Base-by-base conservation (phyloP, 116 monocot genomes). In the Posidonia oceanica region DNA sequence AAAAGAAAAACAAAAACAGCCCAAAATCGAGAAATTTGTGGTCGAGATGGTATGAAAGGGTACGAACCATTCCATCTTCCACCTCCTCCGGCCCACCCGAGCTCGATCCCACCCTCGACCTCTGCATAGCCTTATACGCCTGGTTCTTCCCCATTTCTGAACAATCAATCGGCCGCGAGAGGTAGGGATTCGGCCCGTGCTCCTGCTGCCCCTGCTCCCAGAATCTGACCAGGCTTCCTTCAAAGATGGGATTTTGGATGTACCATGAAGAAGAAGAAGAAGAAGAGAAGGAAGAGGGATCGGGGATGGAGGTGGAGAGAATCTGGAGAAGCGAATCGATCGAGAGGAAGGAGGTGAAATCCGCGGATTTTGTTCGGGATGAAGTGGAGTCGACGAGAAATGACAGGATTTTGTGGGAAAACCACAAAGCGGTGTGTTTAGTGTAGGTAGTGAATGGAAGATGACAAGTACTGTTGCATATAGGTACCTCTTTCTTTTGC, bases 31-130 rank as follows among this genome's bases (percentile, higher is more conserved):
- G n/a, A 54, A 4, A 8, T 38, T 38, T 4, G 29, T 22, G 15
- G 39, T 0, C 22, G 52, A 55, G 29, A 71, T 59, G 56, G 80
- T 75, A 77, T 79, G 91, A 76, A 91, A 91, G 72, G 89, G 87
- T 76, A 96, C 96, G 75, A 76, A 96, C 96, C 96, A 89, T 88
- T 82, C 96, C 91, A 69, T 96, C 96, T 73, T 96, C 88, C 66
- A 79, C 53, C 71, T 86, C 89, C 42, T 91, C 91, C 39, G 91
- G 87, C 15, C 79, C 91, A 20, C 82, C 95, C 23, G 91, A 81
- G 67, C 78, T 69, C 75, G 96, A 96, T 10, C 89, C 93, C 39
- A 96, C 44, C 83, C 84, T 76, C 20, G 96, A 54, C 81, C 96
- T 84, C 80, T 96, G 96, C 91, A 96, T 91, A 65, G 91, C 88